A percentile compares a stretch with the other conserved stretches of the same genome.
Conservation (phyloP, 345 rosid species). For the Acer campestre region DNA sequence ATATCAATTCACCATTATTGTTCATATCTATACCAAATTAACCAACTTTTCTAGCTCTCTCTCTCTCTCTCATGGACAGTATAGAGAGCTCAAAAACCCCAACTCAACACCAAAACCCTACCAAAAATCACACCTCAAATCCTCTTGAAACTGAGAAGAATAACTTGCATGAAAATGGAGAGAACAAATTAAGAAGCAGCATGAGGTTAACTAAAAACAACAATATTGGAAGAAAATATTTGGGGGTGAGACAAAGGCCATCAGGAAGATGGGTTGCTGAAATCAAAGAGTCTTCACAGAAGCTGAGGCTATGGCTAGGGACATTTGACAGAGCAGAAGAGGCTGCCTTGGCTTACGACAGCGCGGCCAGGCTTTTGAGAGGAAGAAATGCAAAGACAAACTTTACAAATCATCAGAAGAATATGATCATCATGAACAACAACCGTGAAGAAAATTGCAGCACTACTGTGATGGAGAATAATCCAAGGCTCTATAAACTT, state of each 20-base stretch:
- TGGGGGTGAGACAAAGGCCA: slow-evolving; percentile 63
- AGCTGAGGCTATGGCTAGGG: slow-evolving; percentile 62
- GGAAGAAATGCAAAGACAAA: slow-evolving; percentile 57
- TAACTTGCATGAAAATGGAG: slow-evolving; percentile 12
- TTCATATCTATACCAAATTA: background rate
- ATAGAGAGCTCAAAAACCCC: slow-evolving; percentile 4
- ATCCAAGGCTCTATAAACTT: slow-evolving; percentile 38
- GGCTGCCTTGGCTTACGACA: slow-evolving; percentile 55
- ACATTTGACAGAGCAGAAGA: slow-evolving; percentile 52
- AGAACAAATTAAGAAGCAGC: slow-evolving; percentile 16
- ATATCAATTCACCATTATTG: background rate
- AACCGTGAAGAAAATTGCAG: slow-evolving; percentile 5
- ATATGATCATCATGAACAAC: background rate
- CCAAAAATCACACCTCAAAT: background rate
- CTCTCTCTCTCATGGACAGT: slow-evolving; percentile 16
- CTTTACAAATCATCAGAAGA: slow-evolving; percentile 25
- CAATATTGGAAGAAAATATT: slow-evolving; percentile 26
- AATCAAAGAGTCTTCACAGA: slow-evolving; percentile 54
- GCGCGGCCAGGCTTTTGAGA: slow-evolving; percentile 47
- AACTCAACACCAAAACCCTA: slow-evolving; percentile 8
- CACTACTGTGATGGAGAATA: slow-evolving; percentile 23
- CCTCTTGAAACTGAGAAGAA: slow-evolving; percentile 5
- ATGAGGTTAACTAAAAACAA: background rate
- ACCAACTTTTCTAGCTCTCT: background rate
- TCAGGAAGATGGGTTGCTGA: slow-evolving; percentile 71